phyloP scores from a whole-genome alignment of 2,329 filamentous ascomycete species.

The Lomentospora prolificans region DNA sequence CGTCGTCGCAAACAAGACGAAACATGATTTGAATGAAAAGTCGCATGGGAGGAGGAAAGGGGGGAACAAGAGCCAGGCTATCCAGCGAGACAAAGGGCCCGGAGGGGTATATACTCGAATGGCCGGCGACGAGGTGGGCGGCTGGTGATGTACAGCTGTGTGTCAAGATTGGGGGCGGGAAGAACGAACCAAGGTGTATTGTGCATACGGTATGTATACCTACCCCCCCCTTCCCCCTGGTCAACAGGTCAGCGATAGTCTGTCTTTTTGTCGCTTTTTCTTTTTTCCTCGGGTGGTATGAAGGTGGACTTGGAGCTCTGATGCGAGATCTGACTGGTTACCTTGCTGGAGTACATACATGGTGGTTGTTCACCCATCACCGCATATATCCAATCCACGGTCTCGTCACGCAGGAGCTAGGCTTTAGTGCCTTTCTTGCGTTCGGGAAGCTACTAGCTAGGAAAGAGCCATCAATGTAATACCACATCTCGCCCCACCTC shows the following conservation, averaged over 20 bases:
- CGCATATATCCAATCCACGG: neutral
- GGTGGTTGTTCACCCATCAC: neutral
- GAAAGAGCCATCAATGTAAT: no score
- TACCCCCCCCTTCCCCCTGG: neutral
- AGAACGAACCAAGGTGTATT: neutral
- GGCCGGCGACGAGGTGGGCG: conserved; percentile 4
- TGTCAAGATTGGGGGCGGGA: conserved; percentile 7
- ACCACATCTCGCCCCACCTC: neutral
- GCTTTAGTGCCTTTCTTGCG: no score
- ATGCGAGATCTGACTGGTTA: neutral
- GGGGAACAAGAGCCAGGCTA: neutral
- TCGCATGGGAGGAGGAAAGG: conserved; percentile 3
- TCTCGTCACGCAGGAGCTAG: neutral
- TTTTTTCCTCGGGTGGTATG: neutral
- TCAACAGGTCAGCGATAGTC: neutral
- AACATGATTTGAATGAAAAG: conserved; percentile 8
- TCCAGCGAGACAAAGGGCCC: neutral
- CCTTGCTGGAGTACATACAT: neutral
- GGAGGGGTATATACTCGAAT: conserved; percentile 6
- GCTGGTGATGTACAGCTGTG: conserved; percentile 6
- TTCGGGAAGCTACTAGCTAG: no score
- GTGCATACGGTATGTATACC: neutral
- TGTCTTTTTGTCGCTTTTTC: neutral
- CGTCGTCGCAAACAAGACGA: conserved; percentile 4
- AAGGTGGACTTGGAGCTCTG: neutral